These are phyloP conservation scores for Citrullus mucosospermus DNA, from an alignment of 306 rosid genomes.

Conservation along the genomic window DNA sequence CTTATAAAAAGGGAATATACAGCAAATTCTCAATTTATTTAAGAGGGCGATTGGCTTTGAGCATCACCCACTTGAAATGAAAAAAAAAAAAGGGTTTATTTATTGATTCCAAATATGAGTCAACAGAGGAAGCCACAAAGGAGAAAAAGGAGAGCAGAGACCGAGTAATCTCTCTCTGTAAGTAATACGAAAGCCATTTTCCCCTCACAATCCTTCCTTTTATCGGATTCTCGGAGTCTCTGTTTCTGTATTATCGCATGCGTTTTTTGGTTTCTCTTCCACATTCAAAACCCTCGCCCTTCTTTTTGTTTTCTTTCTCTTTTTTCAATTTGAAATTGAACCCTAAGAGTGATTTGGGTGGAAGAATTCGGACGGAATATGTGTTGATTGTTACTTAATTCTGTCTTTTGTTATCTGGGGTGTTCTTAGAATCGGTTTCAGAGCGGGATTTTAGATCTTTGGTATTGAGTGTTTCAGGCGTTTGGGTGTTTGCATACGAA, in stretches of 20 bases:
- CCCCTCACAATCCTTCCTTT: background rate
- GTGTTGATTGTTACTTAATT: conserved; percentile 1
- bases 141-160: conserved; percentile 6
- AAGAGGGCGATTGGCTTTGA: background rate
- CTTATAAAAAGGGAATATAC: background rate
- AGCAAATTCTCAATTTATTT: background rate
- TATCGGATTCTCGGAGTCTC: background rate
- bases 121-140: conserved; percentile 25
- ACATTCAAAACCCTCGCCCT: background rate
- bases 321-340: background rate
- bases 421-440: background rate
- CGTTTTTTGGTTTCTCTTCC: background rate
- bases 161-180: conserved; percentile 13
- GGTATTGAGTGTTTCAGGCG: background rate
- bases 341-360: background rate
- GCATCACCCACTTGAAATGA: background rate
- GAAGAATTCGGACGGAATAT: background rate
- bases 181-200: conserved; percentile 12
- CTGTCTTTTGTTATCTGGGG: background rate
- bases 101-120: conserved; percentile 8
- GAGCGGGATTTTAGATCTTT: background rate
- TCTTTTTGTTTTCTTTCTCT: background rate
- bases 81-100: background rate
- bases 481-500: conserved; percentile 14
- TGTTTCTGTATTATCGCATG: background rate